Base-by-base conservation (phyloP, 2,329 filamentous ascomycete species). In the Fusarium abutilonis region DNA sequence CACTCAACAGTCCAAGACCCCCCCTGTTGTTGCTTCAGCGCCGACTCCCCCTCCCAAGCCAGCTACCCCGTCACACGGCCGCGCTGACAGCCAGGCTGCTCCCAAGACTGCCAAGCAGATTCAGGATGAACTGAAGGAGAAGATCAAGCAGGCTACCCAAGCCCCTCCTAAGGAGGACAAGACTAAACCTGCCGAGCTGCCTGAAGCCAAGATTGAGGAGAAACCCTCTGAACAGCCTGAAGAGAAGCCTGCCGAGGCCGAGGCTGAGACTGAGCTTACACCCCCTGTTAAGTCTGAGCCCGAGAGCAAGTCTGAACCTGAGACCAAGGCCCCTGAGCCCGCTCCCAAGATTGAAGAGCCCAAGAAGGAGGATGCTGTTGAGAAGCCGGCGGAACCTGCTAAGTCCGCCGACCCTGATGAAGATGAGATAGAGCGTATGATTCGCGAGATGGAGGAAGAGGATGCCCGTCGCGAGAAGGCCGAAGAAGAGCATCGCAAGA, bases 21-120 rank as follows among this genome's bases (percentile, higher is more conserved):
- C 89, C 17, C 86, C 88, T 13, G 83, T 91, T 19, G 86, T 92
- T 47, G 87, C 91, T 9, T 90, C 92, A 4, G 88, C 90, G 1
- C 86, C 89, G 4, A 94, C 92, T 5, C 91, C 92, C 9, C 92
- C 93, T 11, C 91, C 92, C 21, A 93, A 92, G 71, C 82, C 89
- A 3, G 80, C 85, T 9, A 93, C 85, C 39, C 82, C 87, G 17
- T 82, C 89, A 17, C 91, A 95, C 69, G 78, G 78, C 51, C 89
- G 91, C 38, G 82, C 86, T 14, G 92, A 96, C 47, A 93, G 89
- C 76, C 84, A 78, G n/a, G 75, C 79, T 17, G 82, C 82, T 21
- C 80, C 80, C 38, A 95, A 95, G 83, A 89, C 89, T 2, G 85
- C 86, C 32, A 90, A 94, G 74, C 90, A 97, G 77, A 92, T 92